These are phyloP conservation scores for Eucalyptus coolabah DNA, from an alignment of 345 rosid genomes.

Conservation along the genomic window DNA sequence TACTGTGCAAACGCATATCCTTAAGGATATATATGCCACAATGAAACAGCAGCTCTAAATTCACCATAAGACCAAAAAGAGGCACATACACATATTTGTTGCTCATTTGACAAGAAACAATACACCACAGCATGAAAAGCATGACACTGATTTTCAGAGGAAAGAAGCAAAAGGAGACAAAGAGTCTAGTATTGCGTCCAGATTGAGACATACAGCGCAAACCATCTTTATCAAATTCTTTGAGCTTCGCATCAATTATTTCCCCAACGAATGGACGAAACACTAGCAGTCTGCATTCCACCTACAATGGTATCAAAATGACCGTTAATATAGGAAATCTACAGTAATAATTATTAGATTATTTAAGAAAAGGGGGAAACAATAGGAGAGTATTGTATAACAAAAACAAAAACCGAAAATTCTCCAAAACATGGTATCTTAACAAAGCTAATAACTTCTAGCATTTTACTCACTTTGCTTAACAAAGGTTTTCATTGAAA, in stretches of 20 bases:
- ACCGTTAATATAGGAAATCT: not conserved
- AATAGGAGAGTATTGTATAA: not conserved
- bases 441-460: not conserved
- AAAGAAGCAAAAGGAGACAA: not conserved
- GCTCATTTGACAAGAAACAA: not conserved
- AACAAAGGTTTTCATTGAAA: not conserved
- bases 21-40: not conserved
- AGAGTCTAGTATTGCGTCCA: not conserved
- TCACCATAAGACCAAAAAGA: not conserved
- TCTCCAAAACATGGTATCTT: not conserved
- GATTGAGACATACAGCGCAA: conserved; percentile 54
- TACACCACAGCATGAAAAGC: not conserved
- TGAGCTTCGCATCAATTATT: conserved; percentile 60
- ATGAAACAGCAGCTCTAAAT: not conserved
- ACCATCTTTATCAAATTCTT: conserved; percentile 58
- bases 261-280: conserved; percentile 94
- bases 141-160: not conserved
- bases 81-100: not conserved
- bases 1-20: not conserved
- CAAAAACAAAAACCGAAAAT: not conserved
- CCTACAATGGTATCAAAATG: conserved; percentile 29
- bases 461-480: not conserved
- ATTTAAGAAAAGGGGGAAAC: not conserved
- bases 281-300: conserved; percentile 52
- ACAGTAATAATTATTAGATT: not conserved